phyloP scores from a whole-genome alignment of 2,329 filamentous ascomycete genomes.

The Aspergillus chevalieri region DNA sequence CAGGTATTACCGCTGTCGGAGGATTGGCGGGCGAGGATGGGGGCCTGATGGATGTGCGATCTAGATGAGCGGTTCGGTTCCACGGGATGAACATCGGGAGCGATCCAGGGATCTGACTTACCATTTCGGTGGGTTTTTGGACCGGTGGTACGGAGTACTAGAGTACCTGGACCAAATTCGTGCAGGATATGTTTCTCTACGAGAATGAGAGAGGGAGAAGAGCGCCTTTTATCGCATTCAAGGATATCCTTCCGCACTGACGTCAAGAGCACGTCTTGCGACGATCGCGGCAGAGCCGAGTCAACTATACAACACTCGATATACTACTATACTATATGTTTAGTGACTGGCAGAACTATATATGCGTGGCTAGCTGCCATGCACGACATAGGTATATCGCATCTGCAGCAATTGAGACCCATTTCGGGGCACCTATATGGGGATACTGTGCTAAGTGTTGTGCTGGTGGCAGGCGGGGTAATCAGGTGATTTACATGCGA shows the following conservation, averaged over 20 bases:
- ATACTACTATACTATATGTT: no score
- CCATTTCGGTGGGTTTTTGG: neutral
- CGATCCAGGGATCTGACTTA: neutral
- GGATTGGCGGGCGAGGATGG: constrained; percentile 14
- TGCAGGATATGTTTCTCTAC: no score
- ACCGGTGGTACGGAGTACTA: neutral
- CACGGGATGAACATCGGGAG: neutral
- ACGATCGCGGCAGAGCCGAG: neutral
- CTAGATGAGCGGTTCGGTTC: neutral
- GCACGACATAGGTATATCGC: no score
- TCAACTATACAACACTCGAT: no score
- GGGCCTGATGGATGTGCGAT: neutral
- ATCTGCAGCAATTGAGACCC: no score
- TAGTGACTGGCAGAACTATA: no score
- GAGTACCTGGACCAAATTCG: neutral
- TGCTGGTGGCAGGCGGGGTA: no score
- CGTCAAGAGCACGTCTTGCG: neutral
- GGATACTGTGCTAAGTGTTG: no score
- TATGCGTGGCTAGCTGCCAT: no score
- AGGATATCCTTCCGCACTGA: neutral
- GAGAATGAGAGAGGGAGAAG: neutral
- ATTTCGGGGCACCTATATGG: no score
- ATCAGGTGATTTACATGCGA: no score
- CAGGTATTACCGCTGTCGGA: constrained; percentile 12
- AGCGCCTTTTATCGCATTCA: neutral